phyloP scores from a whole-genome alignment of 1,284 basidiomycete genomes.

The Ganoderma resinaceum region DNA sequence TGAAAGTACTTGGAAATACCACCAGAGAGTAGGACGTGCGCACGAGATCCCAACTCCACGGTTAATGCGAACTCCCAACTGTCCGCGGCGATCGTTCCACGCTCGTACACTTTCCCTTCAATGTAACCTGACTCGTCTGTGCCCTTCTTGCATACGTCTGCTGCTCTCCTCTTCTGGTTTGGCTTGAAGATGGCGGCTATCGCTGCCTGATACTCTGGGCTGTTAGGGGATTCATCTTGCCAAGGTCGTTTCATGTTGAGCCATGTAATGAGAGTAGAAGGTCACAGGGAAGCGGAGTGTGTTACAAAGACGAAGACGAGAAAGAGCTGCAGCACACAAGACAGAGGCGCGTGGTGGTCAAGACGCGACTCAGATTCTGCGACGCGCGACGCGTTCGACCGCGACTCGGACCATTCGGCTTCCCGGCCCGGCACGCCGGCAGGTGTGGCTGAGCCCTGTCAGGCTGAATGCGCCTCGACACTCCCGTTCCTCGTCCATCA shows the following conservation, averaged over 20 bases:
- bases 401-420: background rate
- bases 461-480: background rate
- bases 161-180: conserved; percentile 22
- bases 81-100: conserved; percentile 35
- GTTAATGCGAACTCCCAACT: conserved; percentile 33
- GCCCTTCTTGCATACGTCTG: conserved; percentile 28
- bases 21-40: conserved; percentile 20
- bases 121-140: conserved; percentile 43
- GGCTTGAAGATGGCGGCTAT: conserved; percentile 20
- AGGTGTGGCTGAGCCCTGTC: background rate
- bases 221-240: conserved; percentile 4
- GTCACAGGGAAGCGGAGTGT: too few relatives aligned
- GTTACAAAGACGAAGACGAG: background rate
- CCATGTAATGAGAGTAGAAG: background rate
- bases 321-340: background rate
- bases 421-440: background rate
- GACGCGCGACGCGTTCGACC: background rate
- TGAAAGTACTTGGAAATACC: conserved; percentile 16
- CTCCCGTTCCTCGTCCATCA: background rate
- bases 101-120: conserved; percentile 41
- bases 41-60: conserved; percentile 32
- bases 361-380: background rate
- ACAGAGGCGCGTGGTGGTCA: conserved; percentile 6
- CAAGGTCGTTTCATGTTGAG: conserved; percentile 8
- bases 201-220: conserved; percentile 2